Conservation (phyloP, 306 rosid genomes). For the Quercus ilex region DNA sequence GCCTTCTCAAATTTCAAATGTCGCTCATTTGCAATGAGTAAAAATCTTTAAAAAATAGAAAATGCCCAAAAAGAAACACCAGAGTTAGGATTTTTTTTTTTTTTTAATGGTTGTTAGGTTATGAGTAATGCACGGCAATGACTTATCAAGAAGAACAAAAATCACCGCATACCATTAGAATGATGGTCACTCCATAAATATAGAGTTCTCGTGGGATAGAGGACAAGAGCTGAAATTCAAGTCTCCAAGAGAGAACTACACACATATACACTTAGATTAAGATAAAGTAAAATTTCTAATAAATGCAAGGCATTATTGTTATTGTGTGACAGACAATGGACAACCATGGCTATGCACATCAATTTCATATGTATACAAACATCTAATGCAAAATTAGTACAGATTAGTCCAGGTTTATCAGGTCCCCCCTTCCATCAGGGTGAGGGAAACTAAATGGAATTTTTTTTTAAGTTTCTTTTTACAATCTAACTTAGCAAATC, state of each 20-base stretch:
- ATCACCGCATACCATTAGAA: no score
- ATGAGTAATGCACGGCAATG: background rate
- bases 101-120: background rate
- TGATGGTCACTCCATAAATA: no score
- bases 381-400: background rate
- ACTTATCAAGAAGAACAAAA: background rate
- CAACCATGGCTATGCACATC: background rate
- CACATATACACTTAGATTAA: no score
- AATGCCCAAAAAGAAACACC: no score
- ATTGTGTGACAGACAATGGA: background rate
- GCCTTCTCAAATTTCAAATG: background rate
- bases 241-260: accelerated
- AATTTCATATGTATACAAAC: background rate
- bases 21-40: background rate
- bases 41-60: no score
- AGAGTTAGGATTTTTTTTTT: no score
- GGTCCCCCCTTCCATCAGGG: background rate
- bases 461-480: background rate
- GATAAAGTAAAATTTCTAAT: no score
- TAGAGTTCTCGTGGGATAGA: accelerated
- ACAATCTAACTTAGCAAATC: background rate
- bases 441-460: background rate
- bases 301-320: no score
- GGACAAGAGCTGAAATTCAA: accelerated
- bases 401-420: background rate